Conservation (phyloP, 441 rosid genomes). For the Mallotus repandus region DNA sequence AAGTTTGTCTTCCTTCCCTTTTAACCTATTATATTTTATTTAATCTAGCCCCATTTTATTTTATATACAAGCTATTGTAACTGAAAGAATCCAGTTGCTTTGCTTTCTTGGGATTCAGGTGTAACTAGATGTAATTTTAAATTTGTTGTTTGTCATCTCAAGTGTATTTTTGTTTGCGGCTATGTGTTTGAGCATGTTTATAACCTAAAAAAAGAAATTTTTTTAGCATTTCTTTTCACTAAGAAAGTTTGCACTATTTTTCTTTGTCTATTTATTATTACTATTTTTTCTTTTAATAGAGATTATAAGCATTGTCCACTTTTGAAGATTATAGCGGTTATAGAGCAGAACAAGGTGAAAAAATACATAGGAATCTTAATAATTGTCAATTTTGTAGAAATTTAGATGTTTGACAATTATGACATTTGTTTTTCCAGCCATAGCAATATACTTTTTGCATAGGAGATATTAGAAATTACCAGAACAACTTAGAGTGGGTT, state of each 20-base stretch:
- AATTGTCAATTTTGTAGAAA: not conserved
- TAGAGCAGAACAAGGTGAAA: constrained; percentile 97
- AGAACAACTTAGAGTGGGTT: not conserved
- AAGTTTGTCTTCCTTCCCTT: too few species aligned
- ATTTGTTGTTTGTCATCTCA: too few species aligned
- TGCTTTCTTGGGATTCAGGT: too few species aligned
- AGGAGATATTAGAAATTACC: not conserved
- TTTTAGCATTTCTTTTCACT: not conserved
- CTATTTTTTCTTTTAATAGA: constrained; percentile 46
- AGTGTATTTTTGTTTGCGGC: too few species aligned
- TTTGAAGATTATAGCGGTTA: constrained; percentile 91
- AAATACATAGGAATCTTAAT: constrained; percentile 40
- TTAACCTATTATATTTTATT: too few species aligned
- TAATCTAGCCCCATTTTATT: too few species aligned
- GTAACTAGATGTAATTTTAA: too few species aligned
- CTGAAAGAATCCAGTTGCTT: too few species aligned
- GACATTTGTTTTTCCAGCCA: not conserved
- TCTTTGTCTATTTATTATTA: too few species aligned
- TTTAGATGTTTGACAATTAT: not conserved
- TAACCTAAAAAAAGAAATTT: not conserved
- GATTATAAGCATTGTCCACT: constrained; percentile 73
- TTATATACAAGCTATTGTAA: too few species aligned
- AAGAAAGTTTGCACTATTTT: not conserved
- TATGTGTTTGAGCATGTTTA: not conserved
- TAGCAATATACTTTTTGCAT: not conserved